A percentile compares a stretch with the other conserved stretches of the same genome.
These are phyloP conservation scores for Fusarium tricinctum DNA, from an alignment of 2,329 filamentous ascomycete species.

Conservation along the genomic window DNA sequence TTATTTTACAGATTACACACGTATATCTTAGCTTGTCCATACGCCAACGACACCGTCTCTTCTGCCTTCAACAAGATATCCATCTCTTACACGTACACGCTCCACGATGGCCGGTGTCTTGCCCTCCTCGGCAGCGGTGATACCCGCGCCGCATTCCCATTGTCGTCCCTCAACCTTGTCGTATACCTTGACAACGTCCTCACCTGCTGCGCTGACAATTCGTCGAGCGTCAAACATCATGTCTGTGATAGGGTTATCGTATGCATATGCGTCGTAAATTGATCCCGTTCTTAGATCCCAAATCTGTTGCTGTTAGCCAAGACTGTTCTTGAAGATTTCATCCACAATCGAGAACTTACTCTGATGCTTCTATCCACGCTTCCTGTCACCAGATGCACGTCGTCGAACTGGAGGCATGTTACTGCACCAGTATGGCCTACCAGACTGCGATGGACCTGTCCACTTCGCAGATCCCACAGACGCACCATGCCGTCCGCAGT, in stretches of 20 bases:
- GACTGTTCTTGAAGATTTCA: neutral
- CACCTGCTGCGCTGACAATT: conserved; percentile 90
- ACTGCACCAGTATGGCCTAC: conserved; percentile 97
- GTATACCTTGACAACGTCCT: conserved; percentile 97
- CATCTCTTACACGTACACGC: conserved; percentile 90
- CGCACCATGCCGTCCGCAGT: conserved; percentile 98
- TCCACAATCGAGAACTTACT: conserved; percentile 70
- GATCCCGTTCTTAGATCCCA: conserved; percentile 98
- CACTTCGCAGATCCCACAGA: conserved; percentile 95
- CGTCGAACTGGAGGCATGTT: conserved; percentile 95
- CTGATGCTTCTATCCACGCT: conserved; percentile 93
- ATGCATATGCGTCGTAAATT: conserved; percentile 95
- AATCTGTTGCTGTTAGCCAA: conserved; percentile 73
- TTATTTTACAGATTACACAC: conserved; percentile 47
- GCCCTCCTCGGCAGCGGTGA: conserved; percentile 75
- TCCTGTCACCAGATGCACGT: conserved; percentile 93
- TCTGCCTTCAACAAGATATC: conserved; percentile 92
- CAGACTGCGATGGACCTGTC: conserved; percentile 95
- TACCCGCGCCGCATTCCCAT: conserved; percentile 94
- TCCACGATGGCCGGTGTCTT: conserved; percentile 80
- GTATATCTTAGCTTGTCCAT: conserved; percentile 77
- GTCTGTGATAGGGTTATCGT: conserved; percentile 89
- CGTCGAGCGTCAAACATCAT: conserved; percentile 97
- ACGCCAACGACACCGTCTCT: conserved; percentile 89
- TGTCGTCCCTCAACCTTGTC: conserved; percentile 96